Evolutionary conservation across 1,284 basidiomycete genomes (phyloP), one percentile per base, ranked within the genome.

Genomic region (Ceratobasidium papillatum): DNA sequence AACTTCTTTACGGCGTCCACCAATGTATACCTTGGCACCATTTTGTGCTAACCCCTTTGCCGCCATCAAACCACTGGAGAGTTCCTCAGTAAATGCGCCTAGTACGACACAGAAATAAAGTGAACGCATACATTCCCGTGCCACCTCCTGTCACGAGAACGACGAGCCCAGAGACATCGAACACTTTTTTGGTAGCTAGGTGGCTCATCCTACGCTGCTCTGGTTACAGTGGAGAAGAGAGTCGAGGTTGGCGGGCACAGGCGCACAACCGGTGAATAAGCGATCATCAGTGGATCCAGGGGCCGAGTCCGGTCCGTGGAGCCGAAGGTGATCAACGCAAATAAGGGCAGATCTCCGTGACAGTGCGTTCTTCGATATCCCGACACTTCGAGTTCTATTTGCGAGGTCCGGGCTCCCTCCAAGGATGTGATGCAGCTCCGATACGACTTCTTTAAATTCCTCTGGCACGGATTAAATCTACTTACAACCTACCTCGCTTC

Each of bases 11-110:
- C 92, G 85, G 61, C 92, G 84, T 11, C 91, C 90, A 0, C 88
- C 88, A 78, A 95, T 91, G 80, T 95, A 95, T 17, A 95, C 93
- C 77, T 89, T 91, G 17, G 93, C 92, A 1, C 93, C 92, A 78
- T 90, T 91, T 27, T 88, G 87, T 11, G 92, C 91, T 17, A 95
- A 85, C 3, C 91, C 92, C 72, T 87, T 85, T 4, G 93, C 85
- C 74, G 93, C 93, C 88, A 91, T 91, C 75, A 90, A 81, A 4
- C 85, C 85, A 59, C 91, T 78, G 32, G 54, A 52, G 25, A 75
- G 8, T n/a, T 27, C n/a, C 45, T 47, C 45, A n/a, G 45, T 47
- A 47, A 47, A 47, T n/a, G 45, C 45, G 45, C 45, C 19, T n/a
- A 12, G 45, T 19, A 47, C 3, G 3, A 4, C 19, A 19, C 14